These are phyloP conservation scores for Lithohypha guttulata DNA, from an alignment of 2,329 filamentous ascomycete genomes.

Conservation along the genomic window DNA sequence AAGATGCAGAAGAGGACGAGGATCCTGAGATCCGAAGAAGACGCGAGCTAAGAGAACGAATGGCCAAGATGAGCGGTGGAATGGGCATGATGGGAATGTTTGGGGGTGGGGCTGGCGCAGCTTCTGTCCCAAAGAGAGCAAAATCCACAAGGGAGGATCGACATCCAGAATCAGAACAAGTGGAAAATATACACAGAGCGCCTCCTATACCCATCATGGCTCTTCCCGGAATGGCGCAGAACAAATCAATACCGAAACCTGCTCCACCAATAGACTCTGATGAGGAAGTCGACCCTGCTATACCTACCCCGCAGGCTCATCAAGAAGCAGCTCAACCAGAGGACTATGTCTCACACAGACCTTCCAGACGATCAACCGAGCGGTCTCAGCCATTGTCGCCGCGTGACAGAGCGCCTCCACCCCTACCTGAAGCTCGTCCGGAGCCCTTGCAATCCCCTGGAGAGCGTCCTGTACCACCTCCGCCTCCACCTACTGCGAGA, in stretches of 20 bases:
- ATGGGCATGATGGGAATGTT: conserved; percentile 97
- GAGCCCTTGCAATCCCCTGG: conserved; percentile 14
- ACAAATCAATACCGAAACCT: conserved; percentile 36
- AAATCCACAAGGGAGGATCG: conserved; percentile 33
- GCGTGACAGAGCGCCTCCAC: conserved; percentile 38
- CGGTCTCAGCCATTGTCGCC: conserved; percentile 36
- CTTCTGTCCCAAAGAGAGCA: conserved; percentile 40
- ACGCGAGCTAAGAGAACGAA: conserved; percentile 81
- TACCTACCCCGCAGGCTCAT: conserved; percentile 12
- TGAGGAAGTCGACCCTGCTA: conserved; percentile 21
- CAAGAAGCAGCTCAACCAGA: background rate
- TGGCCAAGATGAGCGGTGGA: conserved; percentile 97
- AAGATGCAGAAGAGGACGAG: conserved; percentile 68
- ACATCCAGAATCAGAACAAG: conserved; percentile 26
- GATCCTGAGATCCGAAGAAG: conserved; percentile 78
- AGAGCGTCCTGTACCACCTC: conserved; percentile 9
- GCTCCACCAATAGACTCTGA: conserved; percentile 38
- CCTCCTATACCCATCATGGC: conserved; percentile 45
- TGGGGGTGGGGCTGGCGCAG: conserved; percentile 57
- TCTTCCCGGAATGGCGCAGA: conserved; percentile 59
- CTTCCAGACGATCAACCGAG: conserved; percentile 30
- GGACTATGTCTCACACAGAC: conserved; percentile 12
- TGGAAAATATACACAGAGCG: conserved; percentile 27
- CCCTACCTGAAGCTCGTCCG: conserved; percentile 31
- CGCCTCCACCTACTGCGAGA: conserved; percentile 1